Evolutionary conservation across 2,329 filamentous ascomycete species (phyloP), one percentile per base, ranked within the genome.

Genomic region (Ophiostoma perfectum): DNA sequence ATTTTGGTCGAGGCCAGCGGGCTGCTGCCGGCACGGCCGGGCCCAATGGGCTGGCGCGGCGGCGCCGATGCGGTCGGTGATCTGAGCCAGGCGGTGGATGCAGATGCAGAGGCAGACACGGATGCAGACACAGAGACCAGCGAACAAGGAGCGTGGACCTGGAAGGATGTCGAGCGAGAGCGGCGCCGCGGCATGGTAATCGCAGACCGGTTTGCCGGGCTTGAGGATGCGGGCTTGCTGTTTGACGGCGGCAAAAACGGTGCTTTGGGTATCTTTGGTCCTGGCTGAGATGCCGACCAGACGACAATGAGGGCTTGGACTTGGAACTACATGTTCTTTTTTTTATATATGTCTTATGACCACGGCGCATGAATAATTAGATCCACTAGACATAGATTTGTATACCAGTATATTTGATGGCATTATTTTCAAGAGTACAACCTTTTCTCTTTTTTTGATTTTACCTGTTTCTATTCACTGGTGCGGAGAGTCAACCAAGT

Each of bases 11-110:
- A 85, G 60, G 85, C 88, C 47, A 89, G 89, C 65, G 87, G 88
- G 1, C 81, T 97, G 76, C 80, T 98, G 66, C 95, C 95, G 0
- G 80, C 84, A 69, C 83, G 88, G 64, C 92, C 92, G 0, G 87
- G 84, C 11, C 64, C 66, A 18, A 89, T 88, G 36, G 89, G 87
- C 87, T 79, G 79, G 6, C 75, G 78, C 66, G 81, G 81, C 16
- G 71, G 70, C 1, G 49, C 65, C 9, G 71, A 69, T 2, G 79
- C 80, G 42, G 76, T 78, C 58, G 75, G 78, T 42, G 75, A 78
- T 9, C 76, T 75, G 14, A 74, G 77, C 9, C 63, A 64, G 42
- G 36, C 63, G 8, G 63, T 64, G 12, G 77, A 74, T 6, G 79
- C 82, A 14, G 77, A 74, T 5, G 79, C 82, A 14, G 68, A 80